Base-by-base conservation (phyloP, 768 basidiomycete species). In the Lactarius quietus region DNA sequence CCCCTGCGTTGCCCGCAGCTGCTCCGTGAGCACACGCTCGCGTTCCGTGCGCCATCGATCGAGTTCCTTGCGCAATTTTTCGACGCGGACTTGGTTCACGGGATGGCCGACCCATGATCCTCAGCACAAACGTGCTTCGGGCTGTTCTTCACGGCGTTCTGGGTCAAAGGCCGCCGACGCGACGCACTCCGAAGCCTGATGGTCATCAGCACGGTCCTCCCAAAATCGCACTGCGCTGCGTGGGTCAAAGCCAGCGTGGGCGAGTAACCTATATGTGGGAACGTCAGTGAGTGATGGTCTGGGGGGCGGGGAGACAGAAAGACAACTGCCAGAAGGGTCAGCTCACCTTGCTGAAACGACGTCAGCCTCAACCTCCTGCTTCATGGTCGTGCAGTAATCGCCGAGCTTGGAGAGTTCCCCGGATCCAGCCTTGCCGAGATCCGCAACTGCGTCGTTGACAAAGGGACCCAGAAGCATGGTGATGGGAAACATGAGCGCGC, bases 381-480 rank as follows among this genome's bases (percentile, higher is more conserved):
- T 84, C 64, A 86, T 79, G 65, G 85, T 92, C 54, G 88, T 92
- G 72, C 93, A 95, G 59, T 84, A 82, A 70, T 89, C 87, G 29
- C 86, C 85, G 3, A 89, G 76, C 74, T 86, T 89, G 57, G 81
- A 79, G 43, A 95, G 79, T 72, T 95, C 89, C 3, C 86, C 86
- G 14, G 88, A 86, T 3, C 91, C 88, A 1, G 90, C 82, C 73
- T 87, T 88, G 29, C 92, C 88, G 60, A 94, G 70, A 59, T 90
- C 86, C 0, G 88, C 92, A 29, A 98, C 83, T 3, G 93, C 95
- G 70, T 99, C 96, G 72, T 96, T 95, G 64, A 98, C 86, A 74
- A 98, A 97, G 1, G 96, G 96, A 0, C 96, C 95, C 62, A 98
- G 86, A 10, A 95, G 72, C 89, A 92, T 93, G 5, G 93, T 97